These are phyloP conservation scores for Globisporangium carolinianum DNA, from an alignment of 352 stramenopile species.

Conservation along the genomic window DNA sequence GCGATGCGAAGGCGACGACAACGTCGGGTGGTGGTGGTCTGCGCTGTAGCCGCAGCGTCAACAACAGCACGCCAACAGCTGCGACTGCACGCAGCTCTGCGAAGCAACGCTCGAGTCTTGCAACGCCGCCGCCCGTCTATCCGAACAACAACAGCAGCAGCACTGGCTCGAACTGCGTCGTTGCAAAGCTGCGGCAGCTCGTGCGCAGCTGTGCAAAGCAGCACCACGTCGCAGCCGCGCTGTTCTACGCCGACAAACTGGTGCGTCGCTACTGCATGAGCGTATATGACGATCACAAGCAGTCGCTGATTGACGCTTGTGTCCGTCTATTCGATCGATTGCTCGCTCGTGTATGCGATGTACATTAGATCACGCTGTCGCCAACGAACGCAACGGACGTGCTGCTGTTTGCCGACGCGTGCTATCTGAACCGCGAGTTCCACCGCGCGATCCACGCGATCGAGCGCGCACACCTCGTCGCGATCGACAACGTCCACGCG, in stretches of 20 bases:
- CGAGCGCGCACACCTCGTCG: constrained; percentile 37
- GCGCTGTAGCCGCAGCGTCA: constrained; percentile 14
- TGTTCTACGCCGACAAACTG: constrained; percentile 82
- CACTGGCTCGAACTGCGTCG: constrained; percentile 7
- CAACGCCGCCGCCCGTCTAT: background rate
- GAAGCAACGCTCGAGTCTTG: background rate
- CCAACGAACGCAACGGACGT: constrained; percentile 34
- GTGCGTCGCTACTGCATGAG: constrained; percentile 13
- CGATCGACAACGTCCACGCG: constrained; percentile 18
- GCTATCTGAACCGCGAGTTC: constrained; percentile 59
- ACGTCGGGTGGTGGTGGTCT: background rate
- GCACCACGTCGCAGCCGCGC: constrained; percentile 44
- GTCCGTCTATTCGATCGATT: background rate
- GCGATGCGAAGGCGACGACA: constrained; percentile 7
- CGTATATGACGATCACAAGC: background rate
- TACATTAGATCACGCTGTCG: constrained; percentile 42
- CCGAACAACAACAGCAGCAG: background rate
- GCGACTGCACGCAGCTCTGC: background rate
- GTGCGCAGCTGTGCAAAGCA: constrained; percentile 39
- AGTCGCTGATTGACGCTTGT: background rate
- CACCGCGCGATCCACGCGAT: constrained; percentile 75
- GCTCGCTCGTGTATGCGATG: background rate
- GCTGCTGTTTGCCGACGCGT: constrained; percentile 74
- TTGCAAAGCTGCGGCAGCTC: constrained; percentile 31
- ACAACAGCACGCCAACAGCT: constrained; percentile 10